Conservation (phyloP, 2,329 filamentous ascomycete species). For the Fusarium sublunatum region DNA sequence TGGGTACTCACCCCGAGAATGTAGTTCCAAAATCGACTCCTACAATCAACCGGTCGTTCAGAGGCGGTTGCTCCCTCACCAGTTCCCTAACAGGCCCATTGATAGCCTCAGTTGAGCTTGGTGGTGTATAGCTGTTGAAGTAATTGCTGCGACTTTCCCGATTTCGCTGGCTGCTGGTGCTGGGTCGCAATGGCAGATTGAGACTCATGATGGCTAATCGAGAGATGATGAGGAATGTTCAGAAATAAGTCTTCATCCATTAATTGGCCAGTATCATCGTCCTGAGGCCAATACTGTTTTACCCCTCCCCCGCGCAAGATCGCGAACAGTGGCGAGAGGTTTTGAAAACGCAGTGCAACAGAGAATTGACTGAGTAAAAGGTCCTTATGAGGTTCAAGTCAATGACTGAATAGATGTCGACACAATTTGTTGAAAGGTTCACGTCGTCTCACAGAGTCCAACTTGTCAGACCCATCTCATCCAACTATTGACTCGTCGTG, state of each 20-base stretch:
- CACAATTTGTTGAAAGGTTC: constrained; percentile 6
- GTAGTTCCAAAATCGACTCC: constrained; percentile 89
- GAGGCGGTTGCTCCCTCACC: constrained; percentile 61
- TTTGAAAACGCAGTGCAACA: background rate
- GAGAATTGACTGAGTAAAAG: background rate
- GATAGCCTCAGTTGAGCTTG: constrained; percentile 70
- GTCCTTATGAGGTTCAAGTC: background rate
- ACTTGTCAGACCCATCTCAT: constrained; percentile 5
- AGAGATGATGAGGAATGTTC: constrained; percentile 16
- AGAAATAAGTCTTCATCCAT: constrained; percentile 11
- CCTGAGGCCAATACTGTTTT: constrained; percentile 29
- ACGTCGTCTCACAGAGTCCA: constrained; percentile 31
- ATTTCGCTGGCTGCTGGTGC: constrained; percentile 61
- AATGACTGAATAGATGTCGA: constrained; percentile 2
- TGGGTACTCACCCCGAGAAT: constrained; percentile 73
- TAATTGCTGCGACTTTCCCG: constrained; percentile 65
- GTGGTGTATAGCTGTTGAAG: constrained; percentile 65
- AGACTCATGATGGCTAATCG: constrained; percentile 57
- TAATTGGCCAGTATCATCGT: constrained; percentile 34
- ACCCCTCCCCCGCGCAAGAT: constrained; percentile 43
- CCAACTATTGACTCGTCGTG: constrained; percentile 15
- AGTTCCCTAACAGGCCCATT: constrained; percentile 70
- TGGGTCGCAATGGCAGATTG: constrained; percentile 63
- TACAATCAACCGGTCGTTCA: constrained; percentile 75
- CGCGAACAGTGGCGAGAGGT: constrained; percentile 9